Percentiles rank a stretch among this genome's conserved stretches.
These are phyloP conservation scores for Cladosporium oxysporum DNA, from an alignment of 2,329 filamentous ascomycete genomes.

Conservation along the genomic window DNA sequence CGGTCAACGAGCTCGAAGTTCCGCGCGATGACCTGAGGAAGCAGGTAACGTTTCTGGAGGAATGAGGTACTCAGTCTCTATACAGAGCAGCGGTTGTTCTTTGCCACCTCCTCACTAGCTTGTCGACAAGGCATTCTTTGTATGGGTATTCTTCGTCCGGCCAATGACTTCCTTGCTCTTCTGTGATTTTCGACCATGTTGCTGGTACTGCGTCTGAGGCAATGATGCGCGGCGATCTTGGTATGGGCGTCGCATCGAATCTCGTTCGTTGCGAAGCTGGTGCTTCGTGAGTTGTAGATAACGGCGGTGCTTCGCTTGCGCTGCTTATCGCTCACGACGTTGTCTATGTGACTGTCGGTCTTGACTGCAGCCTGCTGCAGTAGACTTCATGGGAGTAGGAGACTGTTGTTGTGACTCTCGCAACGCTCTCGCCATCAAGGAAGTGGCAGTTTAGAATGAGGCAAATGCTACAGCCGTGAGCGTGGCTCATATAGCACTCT, in stretches of 20 bases:
- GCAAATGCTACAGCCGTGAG: no score
- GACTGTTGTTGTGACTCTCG: background rate
- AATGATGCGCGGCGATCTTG: background rate
- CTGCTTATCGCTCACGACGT: no score
- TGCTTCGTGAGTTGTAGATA: background rate
- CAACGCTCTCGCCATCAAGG: no score
- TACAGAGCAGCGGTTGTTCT: background rate
- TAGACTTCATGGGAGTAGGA: background rate
- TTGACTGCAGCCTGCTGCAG: background rate
- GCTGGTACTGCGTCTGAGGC: background rate
- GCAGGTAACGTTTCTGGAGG: background rate
- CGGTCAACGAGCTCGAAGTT: background rate
- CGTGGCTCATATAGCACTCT: background rate
- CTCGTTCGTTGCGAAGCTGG: background rate
- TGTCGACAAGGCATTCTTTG: background rate
- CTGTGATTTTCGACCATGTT: background rate
- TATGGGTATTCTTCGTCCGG: background rate
- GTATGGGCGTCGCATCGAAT: background rate
- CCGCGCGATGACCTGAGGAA: background rate
- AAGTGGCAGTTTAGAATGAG: no score
- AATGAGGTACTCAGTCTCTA: background rate
- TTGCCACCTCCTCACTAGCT: background rate
- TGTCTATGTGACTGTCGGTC: no score
- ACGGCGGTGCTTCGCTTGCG: no score
- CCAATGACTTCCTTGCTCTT: background rate